A percentile compares a stretch with the other conserved stretches of the same genome.
phyloP scores from a whole-genome alignment of 257 asterid species.

The Ballota nigra region DNA sequence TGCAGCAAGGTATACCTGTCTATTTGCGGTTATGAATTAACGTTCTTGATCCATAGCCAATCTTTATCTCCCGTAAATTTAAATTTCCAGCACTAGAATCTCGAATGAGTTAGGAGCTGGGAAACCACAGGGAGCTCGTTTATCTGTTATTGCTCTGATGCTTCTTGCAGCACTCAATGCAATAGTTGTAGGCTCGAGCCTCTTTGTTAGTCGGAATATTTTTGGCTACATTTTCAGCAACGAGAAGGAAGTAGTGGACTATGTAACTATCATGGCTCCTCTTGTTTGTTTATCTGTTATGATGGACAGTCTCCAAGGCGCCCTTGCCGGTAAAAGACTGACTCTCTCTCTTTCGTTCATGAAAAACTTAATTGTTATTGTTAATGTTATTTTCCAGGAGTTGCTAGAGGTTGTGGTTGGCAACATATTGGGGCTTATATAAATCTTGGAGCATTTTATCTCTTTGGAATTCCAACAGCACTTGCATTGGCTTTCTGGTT shows the following conservation, averaged over 20 bases:
- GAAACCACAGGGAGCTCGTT: no score
- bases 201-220: conserved; percentile 53
- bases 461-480: no score
- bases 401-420: conserved; percentile 94
- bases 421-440: conserved; percentile 81
- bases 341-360: no score
- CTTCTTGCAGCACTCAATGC: conserved; percentile 48
- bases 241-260: conserved; percentile 70
- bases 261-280: conserved; percentile 45
- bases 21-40: not conserved
- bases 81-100: no score
- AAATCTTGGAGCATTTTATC: conserved; percentile 77
- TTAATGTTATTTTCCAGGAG: conserved; percentile 56
- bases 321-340: conserved; percentile 51
- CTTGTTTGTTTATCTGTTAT: no score
- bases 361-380: no score
- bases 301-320: conserved; percentile 73
- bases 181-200: conserved; percentile 32
- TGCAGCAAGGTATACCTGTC: conserved; percentile 64
- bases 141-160: conserved; percentile 51
- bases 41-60: no score
- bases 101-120: no score
- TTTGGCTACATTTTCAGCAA: conserved; percentile 75
- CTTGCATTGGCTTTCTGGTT: no score
- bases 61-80: no score